Evolutionary conservation across 495 filamentous ascomycete species (phyloP).

Genomic region (Aspergillus panamensis): DNA sequence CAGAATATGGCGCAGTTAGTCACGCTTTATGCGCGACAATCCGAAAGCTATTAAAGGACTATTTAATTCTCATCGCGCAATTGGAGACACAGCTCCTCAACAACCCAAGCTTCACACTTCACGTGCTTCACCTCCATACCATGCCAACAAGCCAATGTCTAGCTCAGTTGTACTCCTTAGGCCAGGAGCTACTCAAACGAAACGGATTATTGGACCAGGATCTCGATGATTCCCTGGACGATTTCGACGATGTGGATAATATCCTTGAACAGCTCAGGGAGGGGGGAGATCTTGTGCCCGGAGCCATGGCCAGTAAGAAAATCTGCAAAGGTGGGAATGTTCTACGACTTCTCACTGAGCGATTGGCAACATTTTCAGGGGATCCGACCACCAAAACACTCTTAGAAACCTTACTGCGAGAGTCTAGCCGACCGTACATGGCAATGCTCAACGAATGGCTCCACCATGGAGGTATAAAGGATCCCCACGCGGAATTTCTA

Average conservation of each 20-base stretch:
- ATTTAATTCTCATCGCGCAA: constrained; percentile 87
- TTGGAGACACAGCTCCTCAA: constrained; percentile 88
- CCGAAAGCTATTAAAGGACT: constrained; percentile 86
- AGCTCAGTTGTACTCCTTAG: constrained; percentile 79
- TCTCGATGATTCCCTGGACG: constrained; percentile 75
- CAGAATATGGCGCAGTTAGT: constrained; percentile 93
- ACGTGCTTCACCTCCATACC: constrained; percentile 87
- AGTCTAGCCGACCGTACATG: constrained; percentile 95
- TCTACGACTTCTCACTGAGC: constrained; percentile 75
- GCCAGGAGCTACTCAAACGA: constrained; percentile 79
- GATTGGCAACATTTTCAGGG: constrained; percentile 82
- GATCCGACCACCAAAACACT: constrained; percentile 82
- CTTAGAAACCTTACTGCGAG: constrained; percentile 74
- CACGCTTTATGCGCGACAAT: constrained; percentile 93
- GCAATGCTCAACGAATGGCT: constrained; percentile 98
- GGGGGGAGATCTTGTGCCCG: constrained; percentile 70
- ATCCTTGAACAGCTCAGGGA: constrained; percentile 77
- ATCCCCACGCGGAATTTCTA: constrained; percentile 91
- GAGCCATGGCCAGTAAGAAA: constrained; percentile 79
- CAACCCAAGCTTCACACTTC: constrained; percentile 81
- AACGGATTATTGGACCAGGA: constrained; percentile 88
- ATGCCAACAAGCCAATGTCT: constrained; percentile 87
- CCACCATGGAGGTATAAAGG: constrained; percentile 90
- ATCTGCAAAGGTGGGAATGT: constrained; percentile 94
- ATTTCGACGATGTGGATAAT: constrained; percentile 80